Evolutionary conservation across 228 moss, liverwort and hornwort genomes (phyloP).

Genomic region (Sphagnum magellanicum): DNA sequence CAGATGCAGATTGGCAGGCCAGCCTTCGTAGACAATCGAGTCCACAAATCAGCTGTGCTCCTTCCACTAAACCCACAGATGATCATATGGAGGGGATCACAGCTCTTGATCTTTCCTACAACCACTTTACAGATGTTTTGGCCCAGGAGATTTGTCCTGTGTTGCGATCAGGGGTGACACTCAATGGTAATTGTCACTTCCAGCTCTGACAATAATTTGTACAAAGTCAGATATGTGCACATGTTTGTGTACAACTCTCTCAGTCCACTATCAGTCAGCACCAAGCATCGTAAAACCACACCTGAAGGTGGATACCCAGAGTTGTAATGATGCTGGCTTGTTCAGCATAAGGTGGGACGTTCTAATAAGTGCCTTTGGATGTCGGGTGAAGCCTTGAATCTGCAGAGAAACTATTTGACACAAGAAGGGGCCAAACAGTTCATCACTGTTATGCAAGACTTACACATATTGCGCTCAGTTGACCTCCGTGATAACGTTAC

Average conservation of each 20-base stretch:
- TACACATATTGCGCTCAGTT: slow-evolving; percentile 18
- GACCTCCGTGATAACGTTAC: slow-evolving; percentile 26
- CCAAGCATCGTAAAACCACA: background rate
- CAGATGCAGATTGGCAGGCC: slow-evolving; percentile 18
- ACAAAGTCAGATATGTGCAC: background rate
- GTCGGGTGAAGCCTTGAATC: slow-evolving; percentile 34
- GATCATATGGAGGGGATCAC: slow-evolving; percentile 7
- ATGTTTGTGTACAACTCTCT: too few species aligned
- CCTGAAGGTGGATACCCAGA: background rate
- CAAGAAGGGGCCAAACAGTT: slow-evolving; percentile 27
- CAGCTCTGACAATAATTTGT: background rate
- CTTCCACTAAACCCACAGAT: too few species aligned
- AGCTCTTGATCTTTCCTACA: slow-evolving; percentile 35
- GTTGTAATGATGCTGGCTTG: background rate
- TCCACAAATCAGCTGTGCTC: too few species aligned
- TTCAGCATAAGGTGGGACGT: background rate
- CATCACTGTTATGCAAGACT: slow-evolving; percentile 28
- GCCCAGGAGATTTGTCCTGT: slow-evolving; percentile 38
- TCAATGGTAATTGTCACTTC: slow-evolving; percentile 15
- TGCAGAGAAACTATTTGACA: slow-evolving; percentile 36
- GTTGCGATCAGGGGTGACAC: slow-evolving; percentile 17
- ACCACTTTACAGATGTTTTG: slow-evolving; percentile 34
- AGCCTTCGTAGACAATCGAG: slow-evolving; percentile 15
- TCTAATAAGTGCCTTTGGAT: slow-evolving; percentile 12
- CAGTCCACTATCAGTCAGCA: too few species aligned